Base-by-base conservation (phyloP, 805 yeast species). In the Spathaspora sp. region DNA sequence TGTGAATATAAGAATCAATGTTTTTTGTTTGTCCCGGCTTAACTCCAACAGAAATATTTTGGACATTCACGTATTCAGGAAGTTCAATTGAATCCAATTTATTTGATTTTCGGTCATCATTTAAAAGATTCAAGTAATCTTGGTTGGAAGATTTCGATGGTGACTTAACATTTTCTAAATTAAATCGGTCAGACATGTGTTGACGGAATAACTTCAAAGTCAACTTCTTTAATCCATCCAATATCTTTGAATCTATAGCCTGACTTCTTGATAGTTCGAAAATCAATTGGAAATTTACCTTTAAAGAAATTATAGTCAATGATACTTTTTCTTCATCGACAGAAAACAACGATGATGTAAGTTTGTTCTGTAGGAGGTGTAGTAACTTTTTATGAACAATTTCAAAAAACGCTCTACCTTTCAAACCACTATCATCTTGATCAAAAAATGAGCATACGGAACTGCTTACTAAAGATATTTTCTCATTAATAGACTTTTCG, bases 21-120 rank as follows among this genome's bases (percentile, higher is more conserved):
- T 20, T n/a, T 7, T 19, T 17, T 20, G 18, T 23, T 23, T 23
- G n/a, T 2, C 19, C 11, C 5, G 35, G 18, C 42, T 19, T 46
- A 18, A 2, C 48, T 38, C 55, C 35, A n/a, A 53, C 60, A 1
- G 63, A 55, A 8, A 74, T 55, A 23, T 63, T 65, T 14, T 53
- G 60, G 2, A 72, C 72, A 53, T 74, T 65, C 14, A 74, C 68
- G 44, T 64, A 61, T 2, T 72, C 65, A 1, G 78, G 78, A 19
- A 74, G 59, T 44, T 68, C 66, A 17, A 74, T 63, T 19, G 67
- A 58, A 47, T 73, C 76, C n/a, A 52, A 39, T 39, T 31, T 19
- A 31, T 49, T 45, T 45, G 47, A 29, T 18, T 31, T 19, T 48
- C 19, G 26, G 10, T 19, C 44, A 4, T 14, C 17, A 40, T 23